phyloP scores from a whole-genome alignment of 2,329 filamentous ascomycete genomes.

The Trichoderma endophyticum region DNA sequence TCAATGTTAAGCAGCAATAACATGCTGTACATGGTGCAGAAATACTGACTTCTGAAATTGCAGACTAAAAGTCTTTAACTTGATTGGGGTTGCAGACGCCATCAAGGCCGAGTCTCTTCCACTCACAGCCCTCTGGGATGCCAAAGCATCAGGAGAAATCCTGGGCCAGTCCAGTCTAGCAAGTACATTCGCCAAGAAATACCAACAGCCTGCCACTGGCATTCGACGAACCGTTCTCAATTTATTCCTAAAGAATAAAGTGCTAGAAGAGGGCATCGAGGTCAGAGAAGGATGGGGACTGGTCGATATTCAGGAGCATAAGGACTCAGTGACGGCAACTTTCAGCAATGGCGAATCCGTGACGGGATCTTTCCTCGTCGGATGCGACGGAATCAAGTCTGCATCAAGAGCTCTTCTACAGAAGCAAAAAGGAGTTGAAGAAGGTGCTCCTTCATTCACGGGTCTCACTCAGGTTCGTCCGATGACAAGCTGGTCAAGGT shows the following conservation, averaged over 20 bases:
- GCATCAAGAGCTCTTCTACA: constrained; percentile 21
- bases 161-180: constrained; percentile 24
- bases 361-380: constrained; percentile 25
- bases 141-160: constrained; percentile 20
- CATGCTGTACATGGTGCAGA: background rate
- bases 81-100: constrained; percentile 22
- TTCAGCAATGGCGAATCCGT: constrained; percentile 23
- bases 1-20: background rate
- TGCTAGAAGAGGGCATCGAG: constrained; percentile 23
- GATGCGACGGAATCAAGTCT: constrained; percentile 27
- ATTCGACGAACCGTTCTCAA: constrained; percentile 25
- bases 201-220: constrained; percentile 24
- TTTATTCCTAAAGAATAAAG: constrained; percentile 19
- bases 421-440: constrained; percentile 18
- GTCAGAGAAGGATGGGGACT: constrained; percentile 27
- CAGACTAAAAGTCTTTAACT: constrained; percentile 25
- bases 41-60: background rate
- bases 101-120: constrained; percentile 21
- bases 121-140: constrained; percentile 23
- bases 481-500: background rate
- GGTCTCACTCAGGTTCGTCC: constrained; percentile 22
- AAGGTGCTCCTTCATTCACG: constrained; percentile 23
- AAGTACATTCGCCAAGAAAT: constrained; percentile 21
- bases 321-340: constrained; percentile 24
- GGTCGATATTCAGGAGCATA: constrained; percentile 22